Percentiles rank a stretch among this genome's conserved stretches.
These are phyloP conservation scores for Clavispora vitiphila DNA, from an alignment of 805 yeast species.

Conservation along the genomic window DNA sequence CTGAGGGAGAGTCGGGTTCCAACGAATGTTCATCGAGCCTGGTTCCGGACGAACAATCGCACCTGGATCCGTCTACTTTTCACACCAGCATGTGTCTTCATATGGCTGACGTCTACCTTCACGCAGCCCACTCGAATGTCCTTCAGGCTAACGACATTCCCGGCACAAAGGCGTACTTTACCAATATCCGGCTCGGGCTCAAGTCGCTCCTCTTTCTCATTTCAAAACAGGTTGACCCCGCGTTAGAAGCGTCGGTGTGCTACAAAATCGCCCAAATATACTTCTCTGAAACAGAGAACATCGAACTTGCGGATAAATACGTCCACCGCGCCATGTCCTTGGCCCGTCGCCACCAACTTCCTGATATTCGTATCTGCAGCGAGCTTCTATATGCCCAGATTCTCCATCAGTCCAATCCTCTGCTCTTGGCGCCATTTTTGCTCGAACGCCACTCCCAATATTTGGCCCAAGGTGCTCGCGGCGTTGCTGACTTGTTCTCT, in stretches of 20 bases:
- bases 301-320: constrained; percentile 38
- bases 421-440: constrained; percentile 4
- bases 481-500: constrained; percentile 23
- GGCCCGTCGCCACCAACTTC: constrained; percentile 21
- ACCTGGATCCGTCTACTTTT: constrained; percentile 2
- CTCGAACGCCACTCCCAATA: constrained; percentile 5
- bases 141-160: constrained; percentile 8
- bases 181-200: constrained; percentile 10
- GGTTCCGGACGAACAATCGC: too few species aligned
- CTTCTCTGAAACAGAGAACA: constrained; percentile 38
- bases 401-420: constrained; percentile 18
- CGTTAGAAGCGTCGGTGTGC: constrained; percentile 26
- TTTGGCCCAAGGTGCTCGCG: constrained; percentile 5
- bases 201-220: constrained; percentile 17
- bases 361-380: constrained; percentile 20
- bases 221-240: constrained; percentile 15
- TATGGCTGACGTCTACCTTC: constrained; percentile 8
- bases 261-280: constrained; percentile 34
- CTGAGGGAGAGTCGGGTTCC: too few species aligned
- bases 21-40: too few species aligned
- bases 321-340: constrained; percentile 26
- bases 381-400: constrained; percentile 37
- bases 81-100: constrained; percentile 8
- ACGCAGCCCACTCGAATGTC: constrained; percentile 11
- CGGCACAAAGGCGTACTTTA: constrained; percentile 10